Conservation (phyloP, 2,329 filamentous ascomycete species). For the Talaromyces atroroseus region DNA sequence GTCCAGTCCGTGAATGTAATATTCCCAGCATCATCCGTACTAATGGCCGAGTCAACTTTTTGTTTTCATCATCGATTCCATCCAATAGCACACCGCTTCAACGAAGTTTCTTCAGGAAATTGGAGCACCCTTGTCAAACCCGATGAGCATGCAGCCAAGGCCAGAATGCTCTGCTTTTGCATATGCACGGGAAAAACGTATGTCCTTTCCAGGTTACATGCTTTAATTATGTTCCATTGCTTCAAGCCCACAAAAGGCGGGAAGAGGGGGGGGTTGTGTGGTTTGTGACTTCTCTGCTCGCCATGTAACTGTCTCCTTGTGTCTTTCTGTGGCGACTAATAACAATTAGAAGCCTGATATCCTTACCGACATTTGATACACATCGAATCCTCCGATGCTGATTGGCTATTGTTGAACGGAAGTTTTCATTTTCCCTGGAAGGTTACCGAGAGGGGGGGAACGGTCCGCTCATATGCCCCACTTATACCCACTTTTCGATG, state of each 20-base stretch:
- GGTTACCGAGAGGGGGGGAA: background rate
- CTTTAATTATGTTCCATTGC: background rate
- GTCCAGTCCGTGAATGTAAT: background rate
- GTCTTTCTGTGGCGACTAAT: background rate
- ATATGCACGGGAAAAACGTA: slow-evolving; percentile 4
- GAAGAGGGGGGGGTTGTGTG: background rate
- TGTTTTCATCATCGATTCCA: background rate
- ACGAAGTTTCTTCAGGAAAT: slow-evolving; percentile 5
- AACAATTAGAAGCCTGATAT: background rate
- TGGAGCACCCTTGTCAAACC: slow-evolving; percentile 1
- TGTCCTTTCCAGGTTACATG: background rate
- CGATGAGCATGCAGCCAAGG: slow-evolving; percentile 1
- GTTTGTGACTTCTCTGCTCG: background rate
- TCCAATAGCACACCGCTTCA: background rate
- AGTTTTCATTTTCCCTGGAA: background rate
- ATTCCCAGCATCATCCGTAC: background rate
- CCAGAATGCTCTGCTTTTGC: background rate
- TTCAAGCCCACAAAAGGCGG: background rate
- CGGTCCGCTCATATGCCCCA: slow-evolving; percentile 1
- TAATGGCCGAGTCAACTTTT: background rate
- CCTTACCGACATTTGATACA: background rate
- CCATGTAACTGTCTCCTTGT: background rate
- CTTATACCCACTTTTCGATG: background rate
- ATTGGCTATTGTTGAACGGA: background rate
- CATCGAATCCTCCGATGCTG: background rate